Evolutionary conservation across 257 asterid species (phyloP).

Genomic region (Capsicum baccatum): DNA sequence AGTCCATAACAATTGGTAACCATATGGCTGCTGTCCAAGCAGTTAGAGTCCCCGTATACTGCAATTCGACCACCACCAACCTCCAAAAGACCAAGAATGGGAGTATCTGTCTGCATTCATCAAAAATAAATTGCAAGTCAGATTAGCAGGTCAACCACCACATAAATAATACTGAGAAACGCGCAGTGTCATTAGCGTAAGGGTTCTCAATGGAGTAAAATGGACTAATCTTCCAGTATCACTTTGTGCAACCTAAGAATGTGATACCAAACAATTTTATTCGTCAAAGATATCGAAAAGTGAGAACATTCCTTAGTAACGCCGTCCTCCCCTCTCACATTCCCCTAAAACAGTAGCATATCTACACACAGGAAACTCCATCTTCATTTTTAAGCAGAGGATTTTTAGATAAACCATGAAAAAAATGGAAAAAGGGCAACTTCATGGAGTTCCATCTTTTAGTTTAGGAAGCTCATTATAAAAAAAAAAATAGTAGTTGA

Average conservation of each 20-base stretch:
- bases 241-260: constrained; percentile 10
- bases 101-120: constrained; percentile 78
- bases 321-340: neutral
- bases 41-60: constrained; percentile 96
- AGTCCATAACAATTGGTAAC: constrained; percentile 97
- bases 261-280: neutral
- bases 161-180: constrained; percentile 3
- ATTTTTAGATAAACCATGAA: neutral
- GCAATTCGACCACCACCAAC: constrained; percentile 75
- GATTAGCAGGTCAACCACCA: constrained; percentile 19
- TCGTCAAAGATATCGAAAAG: neutral
- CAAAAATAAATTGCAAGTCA: constrained; percentile 30
- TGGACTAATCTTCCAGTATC: neutral
- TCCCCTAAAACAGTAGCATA: neutral
- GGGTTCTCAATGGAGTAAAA: constrained; percentile 4
- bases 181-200: neutral
- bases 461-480: neutral
- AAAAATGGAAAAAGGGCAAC: neutral
- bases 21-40: constrained; percentile 99
- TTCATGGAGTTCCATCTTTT: neutral
- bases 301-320: neutral
- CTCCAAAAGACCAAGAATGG: constrained; percentile 92
- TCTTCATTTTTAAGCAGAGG: constrained; percentile 12
- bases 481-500: neutral
- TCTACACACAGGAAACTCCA: neutral